Conservation (phyloP, 192 early-diverging fungal species). For the Radiomyces spectabilis region DNA sequence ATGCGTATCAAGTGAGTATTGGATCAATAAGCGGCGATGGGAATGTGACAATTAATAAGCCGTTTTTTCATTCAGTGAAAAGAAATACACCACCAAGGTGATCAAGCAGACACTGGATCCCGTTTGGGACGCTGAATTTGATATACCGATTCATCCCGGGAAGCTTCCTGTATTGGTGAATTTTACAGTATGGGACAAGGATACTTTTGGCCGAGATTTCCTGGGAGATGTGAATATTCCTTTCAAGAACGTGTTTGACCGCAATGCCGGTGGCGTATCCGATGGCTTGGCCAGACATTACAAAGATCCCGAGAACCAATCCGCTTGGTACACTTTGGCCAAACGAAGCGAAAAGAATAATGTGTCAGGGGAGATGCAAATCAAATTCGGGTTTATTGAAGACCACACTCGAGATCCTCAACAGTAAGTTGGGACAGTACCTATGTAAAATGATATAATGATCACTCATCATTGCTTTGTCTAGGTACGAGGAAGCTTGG, state of each 20-base stretch:
- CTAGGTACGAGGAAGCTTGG: no score
- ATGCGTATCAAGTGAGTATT: conserved; percentile 18
- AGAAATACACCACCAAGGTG: conserved; percentile 49
- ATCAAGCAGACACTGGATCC: conserved; percentile 56
- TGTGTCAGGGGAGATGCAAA: conserved; percentile 16
- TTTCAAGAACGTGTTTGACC: conserved; percentile 27
- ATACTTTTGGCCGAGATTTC: conserved; percentile 51
- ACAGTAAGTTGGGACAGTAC: no score
- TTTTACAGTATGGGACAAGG: conserved; percentile 63
- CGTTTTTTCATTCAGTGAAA: no score
- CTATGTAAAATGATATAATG: no score
- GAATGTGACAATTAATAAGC: no score
- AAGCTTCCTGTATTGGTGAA: conserved; percentile 29
- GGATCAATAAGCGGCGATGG: no score
- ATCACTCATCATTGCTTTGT: no score
- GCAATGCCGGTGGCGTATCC: conserved; percentile 2
- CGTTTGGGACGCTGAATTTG: conserved; percentile 52
- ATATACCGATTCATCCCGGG: conserved; percentile 37
- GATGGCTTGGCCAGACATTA: conserved; percentile 9
- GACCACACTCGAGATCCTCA: not conserved
- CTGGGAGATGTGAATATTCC: conserved; percentile 56
- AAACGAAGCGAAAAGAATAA: conserved; percentile 25
- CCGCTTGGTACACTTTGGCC: conserved; percentile 13
- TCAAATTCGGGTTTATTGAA: conserved; percentile 22
- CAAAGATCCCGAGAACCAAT: conserved; percentile 10